phyloP scores from a whole-genome alignment of 106 monocot genomes.

The Dioscorea alata region DNA sequence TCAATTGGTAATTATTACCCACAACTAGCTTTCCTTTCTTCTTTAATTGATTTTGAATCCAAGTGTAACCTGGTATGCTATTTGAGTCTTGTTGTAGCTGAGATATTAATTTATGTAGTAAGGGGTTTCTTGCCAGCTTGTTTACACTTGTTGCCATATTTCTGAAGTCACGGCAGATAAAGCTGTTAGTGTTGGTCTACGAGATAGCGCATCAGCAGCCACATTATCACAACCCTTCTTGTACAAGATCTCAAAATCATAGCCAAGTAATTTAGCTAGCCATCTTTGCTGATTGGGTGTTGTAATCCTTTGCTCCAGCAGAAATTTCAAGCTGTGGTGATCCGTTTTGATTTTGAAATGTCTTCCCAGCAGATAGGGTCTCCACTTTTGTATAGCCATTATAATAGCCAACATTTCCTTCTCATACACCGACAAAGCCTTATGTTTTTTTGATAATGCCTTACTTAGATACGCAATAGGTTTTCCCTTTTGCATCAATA shows the following conservation, averaged over 20 bases:
- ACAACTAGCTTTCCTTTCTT: not conserved
- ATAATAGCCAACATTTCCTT: slow-evolving; percentile 10
- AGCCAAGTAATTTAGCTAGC: no score
- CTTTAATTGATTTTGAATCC: not conserved
- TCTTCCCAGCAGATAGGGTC: slow-evolving; percentile 8
- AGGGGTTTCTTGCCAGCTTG: no score
- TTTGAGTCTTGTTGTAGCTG: not conserved
- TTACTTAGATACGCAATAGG: not conserved
- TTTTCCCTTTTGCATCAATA: not conserved
- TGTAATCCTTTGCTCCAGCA: no score
- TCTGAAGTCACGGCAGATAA: no score
- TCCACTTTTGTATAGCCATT: slow-evolving; percentile 7
- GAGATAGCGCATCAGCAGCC: no score
- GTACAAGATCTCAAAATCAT: no score
- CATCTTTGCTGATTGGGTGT: no score
- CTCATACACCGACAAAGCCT: not conserved
- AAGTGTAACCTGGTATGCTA: not conserved
- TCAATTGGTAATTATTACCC: not conserved
- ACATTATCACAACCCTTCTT: no score
- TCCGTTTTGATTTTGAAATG: slow-evolving; percentile 5
- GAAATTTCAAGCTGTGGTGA: no score
- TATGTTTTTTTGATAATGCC: not conserved
- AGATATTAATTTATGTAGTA: no score
- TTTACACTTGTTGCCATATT: no score
- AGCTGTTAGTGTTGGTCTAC: no score